Percentiles rank a stretch among this genome's conserved stretches.
phyloP scores from a whole-genome alignment of 805 yeast species.

The Wickerhamiella vanderwaltii region DNA sequence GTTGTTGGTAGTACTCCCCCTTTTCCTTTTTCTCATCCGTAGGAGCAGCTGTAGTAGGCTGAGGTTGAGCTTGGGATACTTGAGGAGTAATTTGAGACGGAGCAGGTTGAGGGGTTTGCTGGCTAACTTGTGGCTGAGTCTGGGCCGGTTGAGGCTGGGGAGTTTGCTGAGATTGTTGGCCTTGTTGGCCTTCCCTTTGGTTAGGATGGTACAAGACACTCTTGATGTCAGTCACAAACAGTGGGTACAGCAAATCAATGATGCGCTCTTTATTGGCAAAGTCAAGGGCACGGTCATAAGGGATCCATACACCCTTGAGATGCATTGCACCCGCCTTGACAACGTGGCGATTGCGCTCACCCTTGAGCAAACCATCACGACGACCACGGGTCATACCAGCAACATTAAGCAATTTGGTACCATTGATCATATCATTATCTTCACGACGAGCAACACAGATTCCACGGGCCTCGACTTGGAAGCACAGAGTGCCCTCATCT shows the following conservation, averaged over 20 bases:
- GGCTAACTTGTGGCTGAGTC: slow-evolving; percentile 6
- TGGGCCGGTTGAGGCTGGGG: slow-evolving; percentile 5
- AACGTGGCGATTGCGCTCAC: slow-evolving; percentile 64
- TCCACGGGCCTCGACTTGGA: slow-evolving; percentile 74
- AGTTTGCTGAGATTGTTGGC: slow-evolving; percentile 7
- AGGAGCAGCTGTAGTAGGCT: background rate
- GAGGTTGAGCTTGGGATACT: slow-evolving; percentile 1
- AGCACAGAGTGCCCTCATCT: slow-evolving; percentile 72
- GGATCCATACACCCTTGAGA: slow-evolving; percentile 83
- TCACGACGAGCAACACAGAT: slow-evolving; percentile 74
- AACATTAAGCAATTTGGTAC: slow-evolving; percentile 70
- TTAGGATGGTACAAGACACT: slow-evolving; percentile 27
- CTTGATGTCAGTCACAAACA: slow-evolving; percentile 65
- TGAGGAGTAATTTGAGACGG: background rate
- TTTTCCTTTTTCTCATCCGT: slow-evolving; percentile 4
- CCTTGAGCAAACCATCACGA: slow-evolving; percentile 70
- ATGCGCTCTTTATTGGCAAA: slow-evolving; percentile 75
- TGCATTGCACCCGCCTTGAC: slow-evolving; percentile 83
- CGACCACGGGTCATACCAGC: slow-evolving; percentile 83
- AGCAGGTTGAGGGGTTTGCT: slow-evolving; percentile 7
- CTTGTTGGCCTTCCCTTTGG: slow-evolving; percentile 12
- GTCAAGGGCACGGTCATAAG: slow-evolving; percentile 68
- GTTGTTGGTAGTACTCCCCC: slow-evolving; percentile 9
- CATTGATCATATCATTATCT: slow-evolving; percentile 75
- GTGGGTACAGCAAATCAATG: slow-evolving; percentile 50